Base-by-base conservation (phyloP, 768 basidiomycete genomes). In the Heimioporus sp. region DNA sequence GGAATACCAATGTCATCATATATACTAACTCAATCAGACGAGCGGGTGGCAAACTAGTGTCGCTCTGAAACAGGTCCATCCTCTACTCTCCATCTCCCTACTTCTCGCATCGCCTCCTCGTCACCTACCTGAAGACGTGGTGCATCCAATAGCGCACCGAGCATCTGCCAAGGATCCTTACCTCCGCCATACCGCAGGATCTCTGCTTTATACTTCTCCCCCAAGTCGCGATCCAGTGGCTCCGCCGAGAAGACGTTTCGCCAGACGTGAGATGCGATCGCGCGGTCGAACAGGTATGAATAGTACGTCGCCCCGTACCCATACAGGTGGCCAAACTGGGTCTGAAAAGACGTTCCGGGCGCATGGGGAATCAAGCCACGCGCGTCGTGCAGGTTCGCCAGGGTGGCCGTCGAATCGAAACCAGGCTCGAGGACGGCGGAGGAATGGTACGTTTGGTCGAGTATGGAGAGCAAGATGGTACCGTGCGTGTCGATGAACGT, bases 241-340 rank as follows among this genome's bases (percentile, higher is more conserved):
- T 89, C 76, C 0, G 59, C 54, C 10, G 75, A 72, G 62, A 98
- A 98, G 0, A 96, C 73, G 10, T 82, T 79, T 10, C 74, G 68
- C 89, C 92, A 99, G 0, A 98, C 86, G n/a, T 88, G 80, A 7
- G 90, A 90, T 0, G 97, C 96, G 53, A 99, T 97, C 5, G 93
- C 93, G 5, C 95, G 84, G 59, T 98, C 97, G 58, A 99, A 95
- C 12, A 98, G 78, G 65, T 99, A 99, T 4, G 93, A 94, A 62
- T 99, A 99, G 66, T 99, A 99, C 0, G 93, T 97, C 13, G 96
- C 94, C 6, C 96, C 95, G 60, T 99, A 99, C 3, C 95, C 93
- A 63, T 88, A 95, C 6, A 99, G 73, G 66, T 99, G 97, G 0
- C 91, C 90, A 58, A 99, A 99, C 61, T 95, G 92, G 0, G 93